phyloP scores from a whole-genome alignment of 495 filamentous ascomycete species.

The Opeltia flavorubescens region DNA sequence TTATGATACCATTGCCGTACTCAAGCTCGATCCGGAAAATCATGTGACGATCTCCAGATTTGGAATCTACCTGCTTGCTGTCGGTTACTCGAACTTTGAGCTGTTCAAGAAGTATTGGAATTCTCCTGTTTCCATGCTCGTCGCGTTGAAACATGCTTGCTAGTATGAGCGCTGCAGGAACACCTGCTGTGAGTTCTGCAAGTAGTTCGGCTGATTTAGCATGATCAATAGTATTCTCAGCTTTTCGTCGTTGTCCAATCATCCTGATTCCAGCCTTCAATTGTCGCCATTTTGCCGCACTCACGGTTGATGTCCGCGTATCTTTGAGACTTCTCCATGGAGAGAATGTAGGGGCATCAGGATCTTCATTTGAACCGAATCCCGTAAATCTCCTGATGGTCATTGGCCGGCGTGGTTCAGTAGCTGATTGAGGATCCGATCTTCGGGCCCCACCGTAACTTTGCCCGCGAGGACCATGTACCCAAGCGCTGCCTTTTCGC shows the following conservation, averaged over 20 bases:
- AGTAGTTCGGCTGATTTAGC: slow-evolving; percentile 93
- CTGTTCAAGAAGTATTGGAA: slow-evolving; percentile 90
- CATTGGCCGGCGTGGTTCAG: slow-evolving; percentile 49
- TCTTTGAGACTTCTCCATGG: slow-evolving; percentile 38
- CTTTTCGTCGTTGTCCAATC: slow-evolving; percentile 63
- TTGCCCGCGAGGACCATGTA: slow-evolving; percentile 40
- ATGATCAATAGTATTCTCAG: slow-evolving; percentile 74
- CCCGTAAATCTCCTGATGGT: slow-evolving; percentile 65
- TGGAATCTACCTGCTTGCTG: slow-evolving; percentile 45
- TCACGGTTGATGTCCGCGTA: slow-evolving; percentile 57
- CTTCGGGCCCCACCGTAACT: slow-evolving; percentile 33
- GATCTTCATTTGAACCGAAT: slow-evolving; percentile 45
- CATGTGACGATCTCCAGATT: slow-evolving; percentile 63
- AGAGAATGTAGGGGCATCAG: slow-evolving; percentile 32
- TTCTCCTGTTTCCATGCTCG: slow-evolving; percentile 86
- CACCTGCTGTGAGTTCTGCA: slow-evolving; percentile 83
- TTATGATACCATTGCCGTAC: slow-evolving; percentile 85
- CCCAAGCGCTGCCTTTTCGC: slow-evolving; percentile 38
- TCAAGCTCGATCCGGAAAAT: slow-evolving; percentile 87
- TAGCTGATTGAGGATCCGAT: slow-evolving; percentile 23
- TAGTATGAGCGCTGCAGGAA: slow-evolving; percentile 80
- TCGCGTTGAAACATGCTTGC: slow-evolving; percentile 96
- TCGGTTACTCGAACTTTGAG: slow-evolving; percentile 78
- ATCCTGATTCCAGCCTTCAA: slow-evolving; percentile 75
- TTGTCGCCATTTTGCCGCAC: slow-evolving; percentile 73